Evolutionary conservation across 2,329 filamentous ascomycete genomes (phyloP), one percentile per base, ranked within the genome.

Genomic region (Claviceps pusilla): DNA sequence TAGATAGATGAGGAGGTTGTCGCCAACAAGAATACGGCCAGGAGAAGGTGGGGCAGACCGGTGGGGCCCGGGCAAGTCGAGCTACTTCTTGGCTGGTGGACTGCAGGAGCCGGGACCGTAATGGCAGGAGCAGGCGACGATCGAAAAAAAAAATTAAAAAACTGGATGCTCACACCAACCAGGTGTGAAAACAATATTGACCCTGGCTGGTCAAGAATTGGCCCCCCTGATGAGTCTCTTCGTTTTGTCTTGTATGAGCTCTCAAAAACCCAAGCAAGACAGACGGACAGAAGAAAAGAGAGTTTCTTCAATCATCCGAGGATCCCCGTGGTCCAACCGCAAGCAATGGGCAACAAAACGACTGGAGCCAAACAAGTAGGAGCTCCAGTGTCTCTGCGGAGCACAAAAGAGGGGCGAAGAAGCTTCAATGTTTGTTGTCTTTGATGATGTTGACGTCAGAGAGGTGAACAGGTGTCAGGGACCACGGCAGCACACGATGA

Each of bases 1-100:
- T 12, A 19, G 19, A 19, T 19, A 19, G 19, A 19, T 19, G 28
- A 42, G 41, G 53, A 51, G n/a, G 45, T 49, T 55, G 54, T 48
- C 45, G 46, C 43, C 43, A 48, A 48, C 28, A 24, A 55, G n/a
- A 48, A 48, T 19, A 19, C 33, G 45, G 46, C 29, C 48, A 55
- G 50, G 43, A 52, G 39, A 55, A 55, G 49, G 54, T 50, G 54
- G 54, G 54, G 54, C 50, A 55, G 39, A 28, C 19, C 24, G 53
- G 53, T 51, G 49, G 53, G 49, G 49, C 46, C 24, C 35, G 43
- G 43, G 19, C 42, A 31, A 19, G 48, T 16, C 51, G 49, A 55
- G 43, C 49, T 51, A 16, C 48, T 48, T 33, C 31, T 7, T 33
- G 35, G 33, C 14, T 41, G 24, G 33, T 41, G 35, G 48, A 49